These are phyloP conservation scores for Blastocladiella britannica DNA, from an alignment of 192 early-diverging fungal species.

Conservation along the genomic window DNA sequence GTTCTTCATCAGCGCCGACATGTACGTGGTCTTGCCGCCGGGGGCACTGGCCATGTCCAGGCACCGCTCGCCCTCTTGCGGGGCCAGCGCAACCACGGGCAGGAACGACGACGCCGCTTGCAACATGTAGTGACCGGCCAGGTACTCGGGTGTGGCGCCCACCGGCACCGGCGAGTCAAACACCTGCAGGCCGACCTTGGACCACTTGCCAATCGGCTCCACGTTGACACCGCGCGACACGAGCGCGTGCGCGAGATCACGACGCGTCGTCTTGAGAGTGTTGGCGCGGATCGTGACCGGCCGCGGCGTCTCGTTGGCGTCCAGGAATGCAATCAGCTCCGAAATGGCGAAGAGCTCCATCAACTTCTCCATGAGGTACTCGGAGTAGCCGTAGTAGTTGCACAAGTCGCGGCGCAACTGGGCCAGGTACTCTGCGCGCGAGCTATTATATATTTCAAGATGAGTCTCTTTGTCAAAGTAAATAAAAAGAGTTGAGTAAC, in stretches of 20 bases:
- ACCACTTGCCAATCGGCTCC: slow-evolving; percentile 98
- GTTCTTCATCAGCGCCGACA: slow-evolving; percentile 88
- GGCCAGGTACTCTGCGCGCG: slow-evolving; percentile 65
- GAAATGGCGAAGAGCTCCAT: slow-evolving; percentile 75
- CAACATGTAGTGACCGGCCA: slow-evolving; percentile 98
- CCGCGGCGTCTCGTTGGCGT: slow-evolving; percentile 90
- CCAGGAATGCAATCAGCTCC: slow-evolving; percentile 88
- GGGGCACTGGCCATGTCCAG: slow-evolving; percentile 97
- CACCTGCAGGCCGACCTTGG: slow-evolving; percentile 86
- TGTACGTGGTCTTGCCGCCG: slow-evolving; percentile 94
- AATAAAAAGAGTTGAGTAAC: background rate
- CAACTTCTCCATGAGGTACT: slow-evolving; percentile 74
- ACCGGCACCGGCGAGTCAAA: slow-evolving; percentile 91
- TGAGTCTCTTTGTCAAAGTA: background rate
- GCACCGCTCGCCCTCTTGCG: slow-evolving; percentile 81
- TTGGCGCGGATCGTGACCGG: slow-evolving; percentile 94
- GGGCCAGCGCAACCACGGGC: slow-evolving; percentile 86
- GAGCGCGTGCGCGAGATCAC: slow-evolving; percentile 84
- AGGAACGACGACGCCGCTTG: slow-evolving; percentile 95
- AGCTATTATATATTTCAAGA: slow-evolving; percentile 11
- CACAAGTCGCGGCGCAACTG: slow-evolving; percentile 77
- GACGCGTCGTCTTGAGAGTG: slow-evolving; percentile 77
- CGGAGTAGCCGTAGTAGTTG: slow-evolving; percentile 86
- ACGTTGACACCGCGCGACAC: slow-evolving; percentile 91
- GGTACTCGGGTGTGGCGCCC: slow-evolving; percentile 94